Evolutionary conservation across 352 stramenopile species (phyloP).

Genomic region (Pythium utonaiense): DNA sequence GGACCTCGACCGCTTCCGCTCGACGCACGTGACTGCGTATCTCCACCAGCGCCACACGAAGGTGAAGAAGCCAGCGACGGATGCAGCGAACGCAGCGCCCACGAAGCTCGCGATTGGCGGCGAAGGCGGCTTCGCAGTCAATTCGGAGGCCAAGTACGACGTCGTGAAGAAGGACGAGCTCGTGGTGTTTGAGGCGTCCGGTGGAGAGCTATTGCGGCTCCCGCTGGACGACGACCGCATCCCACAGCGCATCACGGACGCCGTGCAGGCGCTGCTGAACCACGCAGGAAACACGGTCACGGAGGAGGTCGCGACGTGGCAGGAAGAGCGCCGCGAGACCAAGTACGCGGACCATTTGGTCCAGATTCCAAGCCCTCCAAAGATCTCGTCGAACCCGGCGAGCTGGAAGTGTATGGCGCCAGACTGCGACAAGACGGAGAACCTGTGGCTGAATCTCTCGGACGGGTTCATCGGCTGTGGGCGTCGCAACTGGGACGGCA

Average conservation of each 20-base stretch:
- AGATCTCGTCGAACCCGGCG: slow-evolving; percentile 67
- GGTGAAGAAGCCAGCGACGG: slow-evolving; percentile 11
- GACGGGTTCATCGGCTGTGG: slow-evolving; percentile 85
- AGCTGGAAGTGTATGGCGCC: slow-evolving; percentile 89
- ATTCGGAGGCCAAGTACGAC: slow-evolving; percentile 53
- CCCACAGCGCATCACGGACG: slow-evolving; percentile 47
- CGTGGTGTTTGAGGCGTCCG: slow-evolving; percentile 57
- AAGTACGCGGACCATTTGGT: slow-evolving; percentile 75
- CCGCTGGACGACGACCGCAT: slow-evolving; percentile 37
- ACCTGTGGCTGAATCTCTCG: slow-evolving; percentile 99
- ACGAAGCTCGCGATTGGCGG: slow-evolving; percentile 96
- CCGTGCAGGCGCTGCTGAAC: slow-evolving; percentile 57
- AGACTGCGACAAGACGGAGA: slow-evolving; percentile 94
- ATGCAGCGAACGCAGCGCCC: slow-evolving; percentile 20
- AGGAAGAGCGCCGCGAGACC: slow-evolving; percentile 73
- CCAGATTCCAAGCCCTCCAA: slow-evolving; percentile 53
- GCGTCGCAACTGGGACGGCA: slow-evolving; percentile 95
- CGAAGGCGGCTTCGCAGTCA: slow-evolving; percentile 91
- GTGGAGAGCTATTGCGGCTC: slow-evolving; percentile 22
- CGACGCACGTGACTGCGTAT: slow-evolving; percentile 46
- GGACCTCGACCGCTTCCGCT: slow-evolving; percentile 43
- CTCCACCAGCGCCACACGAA: slow-evolving; percentile 68
- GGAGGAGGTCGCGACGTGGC: slow-evolving; percentile 79
- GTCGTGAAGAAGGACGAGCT: slow-evolving; percentile 80
- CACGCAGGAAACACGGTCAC: slow-evolving; percentile 74